phyloP scores from a whole-genome alignment of 1,139 yeast species.

The Kurtzmaniella natalensis region DNA sequence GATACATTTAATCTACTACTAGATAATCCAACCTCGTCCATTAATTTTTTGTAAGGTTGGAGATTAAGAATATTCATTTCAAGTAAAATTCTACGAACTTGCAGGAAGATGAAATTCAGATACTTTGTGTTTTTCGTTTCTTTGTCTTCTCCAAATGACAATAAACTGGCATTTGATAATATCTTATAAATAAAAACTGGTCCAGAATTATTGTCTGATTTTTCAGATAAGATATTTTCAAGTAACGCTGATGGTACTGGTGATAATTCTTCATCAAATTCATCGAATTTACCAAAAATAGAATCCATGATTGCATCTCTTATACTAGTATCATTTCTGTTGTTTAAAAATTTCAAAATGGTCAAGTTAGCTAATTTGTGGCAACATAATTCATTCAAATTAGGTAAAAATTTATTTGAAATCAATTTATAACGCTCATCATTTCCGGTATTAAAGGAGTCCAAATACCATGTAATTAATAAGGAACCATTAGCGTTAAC shows the following conservation, averaged over 20 bases:
- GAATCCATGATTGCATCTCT: conserved; percentile 59
- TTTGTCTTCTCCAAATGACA: conserved; percentile 34
- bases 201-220: conserved; percentile 58
- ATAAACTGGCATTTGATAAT: conserved; percentile 56
- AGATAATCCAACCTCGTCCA: conserved; percentile 87
- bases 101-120: conserved; percentile 53
- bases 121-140: conserved; percentile 32
- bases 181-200: conserved; percentile 82
- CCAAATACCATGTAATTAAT: conserved; percentile 90
- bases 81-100: conserved; percentile 57
- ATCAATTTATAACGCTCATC: conserved; percentile 33
- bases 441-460: conserved; percentile 55
- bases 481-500: conserved; percentile 85
- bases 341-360: conserved; percentile 71
- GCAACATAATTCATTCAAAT: conserved; percentile 63
- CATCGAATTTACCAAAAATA: conserved; percentile 53
- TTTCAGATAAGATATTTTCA: conserved; percentile 50
- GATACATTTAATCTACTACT: conserved; percentile 31
- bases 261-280: conserved; percentile 16
- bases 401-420: conserved; percentile 53
- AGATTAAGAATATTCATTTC: conserved; percentile 52
- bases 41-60: conserved; percentile 78
- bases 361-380: conserved; percentile 87
- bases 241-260: conserved; percentile 26
- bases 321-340: conserved; percentile 59